phyloP scores from a whole-genome alignment of 306 rosid species.

The Hippophae tibetana region DNA sequence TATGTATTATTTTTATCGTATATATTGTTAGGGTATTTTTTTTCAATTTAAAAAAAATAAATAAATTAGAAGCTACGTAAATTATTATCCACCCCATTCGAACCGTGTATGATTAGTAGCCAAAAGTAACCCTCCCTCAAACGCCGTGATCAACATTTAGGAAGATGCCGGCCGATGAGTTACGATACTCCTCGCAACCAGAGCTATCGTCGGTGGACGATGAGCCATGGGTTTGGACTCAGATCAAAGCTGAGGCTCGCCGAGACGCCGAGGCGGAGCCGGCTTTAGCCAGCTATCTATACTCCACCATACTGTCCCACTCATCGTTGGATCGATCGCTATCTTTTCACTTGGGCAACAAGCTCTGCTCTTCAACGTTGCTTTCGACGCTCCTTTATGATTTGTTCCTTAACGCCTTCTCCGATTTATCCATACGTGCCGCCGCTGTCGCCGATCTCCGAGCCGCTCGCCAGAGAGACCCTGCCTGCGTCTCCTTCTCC shows the following conservation, averaged over 20 bases:
- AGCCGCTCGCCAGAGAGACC: conserved; percentile 71
- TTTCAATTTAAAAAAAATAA: too few relatives aligned
- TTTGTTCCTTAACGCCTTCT: conserved; percentile 69
- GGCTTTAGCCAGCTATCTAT: conserved; percentile 85
- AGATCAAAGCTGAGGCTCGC: conserved; percentile 78
- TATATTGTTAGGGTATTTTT: too few relatives aligned
- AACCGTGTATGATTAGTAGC: too few relatives aligned
- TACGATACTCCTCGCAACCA: conserved; percentile 18
- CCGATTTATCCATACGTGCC: conserved; percentile 46
- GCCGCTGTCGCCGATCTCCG: conserved; percentile 79
- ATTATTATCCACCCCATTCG: too few relatives aligned
- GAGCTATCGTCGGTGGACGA: conserved; percentile 23
- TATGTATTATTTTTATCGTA: too few relatives aligned
- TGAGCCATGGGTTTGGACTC: conserved; percentile 60
- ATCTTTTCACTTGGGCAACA: conserved; percentile 81
- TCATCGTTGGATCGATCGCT: conserved; percentile 65
- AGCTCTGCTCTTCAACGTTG: conserved; percentile 87
- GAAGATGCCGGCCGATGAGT: conserved; percentile 57
- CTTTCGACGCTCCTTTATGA: conserved; percentile 88
- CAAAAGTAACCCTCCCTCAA: too few relatives aligned
- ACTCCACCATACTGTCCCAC: conserved; percentile 83
- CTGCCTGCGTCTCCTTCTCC: conserved; percentile 76
- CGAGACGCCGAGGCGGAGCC: conserved; percentile 90
- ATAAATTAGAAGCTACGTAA: too few relatives aligned
- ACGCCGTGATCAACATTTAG: too few relatives aligned